These are phyloP conservation scores for Penicillium cataractarum DNA, from an alignment of 495 filamentous ascomycete genomes.

Conservation along the genomic window DNA sequence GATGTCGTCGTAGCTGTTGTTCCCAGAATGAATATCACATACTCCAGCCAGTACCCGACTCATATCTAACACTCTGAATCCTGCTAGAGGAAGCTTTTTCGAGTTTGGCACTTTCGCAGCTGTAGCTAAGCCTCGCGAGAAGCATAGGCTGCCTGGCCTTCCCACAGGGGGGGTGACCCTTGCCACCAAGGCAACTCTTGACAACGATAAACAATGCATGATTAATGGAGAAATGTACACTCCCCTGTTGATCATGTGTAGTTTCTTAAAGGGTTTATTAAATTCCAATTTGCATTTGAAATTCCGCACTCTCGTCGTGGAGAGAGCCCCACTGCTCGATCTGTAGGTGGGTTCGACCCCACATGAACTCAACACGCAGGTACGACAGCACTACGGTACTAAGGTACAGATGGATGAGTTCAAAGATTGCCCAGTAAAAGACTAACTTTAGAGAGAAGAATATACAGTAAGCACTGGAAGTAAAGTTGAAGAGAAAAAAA, in stretches of 20 bases:
- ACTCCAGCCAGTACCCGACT: conserved; percentile 28
- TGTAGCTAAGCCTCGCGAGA: conserved; percentile 15
- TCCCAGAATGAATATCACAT: conserved; percentile 5
- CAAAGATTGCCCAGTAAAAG: background rate
- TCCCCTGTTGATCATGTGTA: background rate
- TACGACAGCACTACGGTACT: too few relatives aligned
- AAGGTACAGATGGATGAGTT: background rate
- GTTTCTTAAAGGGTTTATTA: background rate
- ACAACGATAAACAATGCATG: conserved; percentile 8
- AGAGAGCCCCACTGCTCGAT: conserved; percentile 11
- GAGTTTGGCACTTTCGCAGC: background rate
- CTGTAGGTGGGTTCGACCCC: conserved; percentile 21
- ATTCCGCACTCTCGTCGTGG: conserved; percentile 8
- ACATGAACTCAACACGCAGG: conserved; percentile 9
- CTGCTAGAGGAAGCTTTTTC: conserved; percentile 26
- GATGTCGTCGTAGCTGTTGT: too few relatives aligned
- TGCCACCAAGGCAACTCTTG: background rate
- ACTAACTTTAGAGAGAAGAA: too few relatives aligned
- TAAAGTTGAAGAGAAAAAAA: background rate
- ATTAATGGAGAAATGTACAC: background rate
- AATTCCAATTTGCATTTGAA: background rate
- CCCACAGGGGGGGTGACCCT: background rate
- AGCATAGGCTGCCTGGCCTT: background rate
- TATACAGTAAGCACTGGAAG: background rate
- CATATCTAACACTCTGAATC: conserved; percentile 27